Conservation (phyloP, 2,329 filamentous ascomycete species). For the Acrodontium crateriforme region DNA sequence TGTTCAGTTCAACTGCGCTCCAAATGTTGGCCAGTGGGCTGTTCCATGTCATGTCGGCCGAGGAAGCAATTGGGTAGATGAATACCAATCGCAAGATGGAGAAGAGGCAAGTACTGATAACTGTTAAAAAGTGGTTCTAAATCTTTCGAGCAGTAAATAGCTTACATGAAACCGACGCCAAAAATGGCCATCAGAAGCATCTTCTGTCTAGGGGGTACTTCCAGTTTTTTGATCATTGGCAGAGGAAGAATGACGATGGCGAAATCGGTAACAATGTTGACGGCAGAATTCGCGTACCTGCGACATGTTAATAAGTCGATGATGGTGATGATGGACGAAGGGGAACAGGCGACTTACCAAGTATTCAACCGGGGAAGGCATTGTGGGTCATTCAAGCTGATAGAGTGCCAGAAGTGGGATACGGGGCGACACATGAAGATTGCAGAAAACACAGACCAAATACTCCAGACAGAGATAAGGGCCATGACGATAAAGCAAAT, state of each 20-base stretch:
- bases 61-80: slow-evolving; percentile 13
- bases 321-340: not conserved
- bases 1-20: slow-evolving; percentile 23
- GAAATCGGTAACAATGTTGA: slow-evolving; percentile 25
- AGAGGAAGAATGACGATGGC: slow-evolving; percentile 22
- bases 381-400: slow-evolving; percentile 14
- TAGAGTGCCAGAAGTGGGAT: slow-evolving; percentile 28
- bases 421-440: slow-evolving; percentile 30
- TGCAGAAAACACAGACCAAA: slow-evolving; percentile 22
- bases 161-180: slow-evolving; percentile 19
- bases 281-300: slow-evolving; percentile 23
- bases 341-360: too few species aligned
- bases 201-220: slow-evolving; percentile 20
- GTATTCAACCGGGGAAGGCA: slow-evolving; percentile 28
- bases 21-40: slow-evolving; percentile 23
- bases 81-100: slow-evolving; percentile 21
- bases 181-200: slow-evolving; percentile 23
- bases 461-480: slow-evolving; percentile 20
- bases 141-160: not conserved
- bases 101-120: slow-evolving; percentile 15
- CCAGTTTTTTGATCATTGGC: slow-evolving; percentile 21
- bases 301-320: slow-evolving; percentile 1
- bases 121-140: slow-evolving; percentile 5
- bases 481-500: slow-evolving; percentile 16
- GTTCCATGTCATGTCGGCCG: slow-evolving; percentile 17